Evolutionary conservation across 257 asterid genomes (phyloP), one percentile per base, ranked within the genome.

Genomic region (Solanum phureja): DNA sequence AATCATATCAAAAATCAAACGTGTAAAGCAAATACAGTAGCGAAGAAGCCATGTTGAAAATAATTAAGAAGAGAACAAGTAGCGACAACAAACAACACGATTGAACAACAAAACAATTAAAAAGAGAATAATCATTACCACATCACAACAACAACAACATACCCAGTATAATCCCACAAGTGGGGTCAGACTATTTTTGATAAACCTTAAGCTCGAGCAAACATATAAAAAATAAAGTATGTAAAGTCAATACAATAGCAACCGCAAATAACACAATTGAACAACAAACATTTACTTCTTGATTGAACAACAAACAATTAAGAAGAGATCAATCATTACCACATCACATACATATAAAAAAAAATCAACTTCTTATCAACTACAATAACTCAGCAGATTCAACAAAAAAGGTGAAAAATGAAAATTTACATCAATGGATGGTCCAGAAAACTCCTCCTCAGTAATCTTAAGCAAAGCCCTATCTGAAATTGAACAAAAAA

Each of bases 381-480:
- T 16, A 16, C 6, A 11, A 7, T 31, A 82, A 82, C 38, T 44
- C 44, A 10, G 16, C 6, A 37, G 14, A 83, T 6, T 31, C 64
- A 49, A 14, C 19, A 13, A 38, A 13, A 29, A 56, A 23, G 19
- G 37, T 64, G 35, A 60, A n/a, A 82, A 82, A 18, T 5, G 23
- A 86, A 33, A 91, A 88, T 49, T 92, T 95, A 97, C 99, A 60
- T 89, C 89, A 84, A 95, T 86, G 7, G 98, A 96, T 12, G 98
- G 96, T 11, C 98, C 98, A 9, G 98, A 90, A 88, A 97, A 97
- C 92, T 93, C 90, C 58, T 97, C 98, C 84, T 94, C 98, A 1
- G 98, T 97, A 92, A 97, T 95, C 93, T 97, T 97, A 84, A 97
- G 96, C 94, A 97, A 84, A 49, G 98, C 90, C 91, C 98, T 92